Evolutionary conservation across 169 alveolate species (phyloP).

Genomic region (Amoebophrya sp.): DNA sequence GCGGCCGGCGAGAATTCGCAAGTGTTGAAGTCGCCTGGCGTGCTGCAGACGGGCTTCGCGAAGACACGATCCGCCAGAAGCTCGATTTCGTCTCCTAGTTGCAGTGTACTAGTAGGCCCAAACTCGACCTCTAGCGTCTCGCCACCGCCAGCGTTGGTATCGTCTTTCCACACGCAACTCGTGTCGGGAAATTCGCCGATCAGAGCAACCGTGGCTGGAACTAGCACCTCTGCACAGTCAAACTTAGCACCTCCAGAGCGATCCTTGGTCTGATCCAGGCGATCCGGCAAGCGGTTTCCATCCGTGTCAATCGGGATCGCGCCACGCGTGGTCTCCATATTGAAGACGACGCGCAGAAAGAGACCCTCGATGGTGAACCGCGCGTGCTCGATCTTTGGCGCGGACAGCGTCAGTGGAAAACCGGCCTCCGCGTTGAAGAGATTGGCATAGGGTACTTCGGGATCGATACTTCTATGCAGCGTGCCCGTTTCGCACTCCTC

Average conservation of each 20-base stretch:
- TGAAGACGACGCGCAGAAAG: not conserved
- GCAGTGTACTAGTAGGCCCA: not conserved
- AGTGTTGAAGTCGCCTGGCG: not conserved
- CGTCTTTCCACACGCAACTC: slow-evolving; percentile 19
- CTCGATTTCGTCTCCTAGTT: slow-evolving; percentile 1
- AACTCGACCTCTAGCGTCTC: slow-evolving; percentile 1
- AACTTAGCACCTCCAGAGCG: not conserved
- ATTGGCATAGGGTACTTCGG: slow-evolving; percentile 1
- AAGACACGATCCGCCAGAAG: not conserved
- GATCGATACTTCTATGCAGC: not conserved
- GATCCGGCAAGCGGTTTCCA: not conserved
- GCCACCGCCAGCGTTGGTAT: not conserved
- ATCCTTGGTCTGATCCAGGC: slow-evolving; percentile 12
- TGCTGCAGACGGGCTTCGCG: not conserved
- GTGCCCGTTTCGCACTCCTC: not conserved
- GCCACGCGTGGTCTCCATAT: slow-evolving; percentile 24
- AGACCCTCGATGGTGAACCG: slow-evolving; percentile 25
- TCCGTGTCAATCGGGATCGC: slow-evolving; percentile 4
- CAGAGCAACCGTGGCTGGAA: not conserved
- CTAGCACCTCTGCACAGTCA: slow-evolving; percentile 16
- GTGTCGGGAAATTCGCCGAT: not conserved
- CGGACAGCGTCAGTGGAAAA: not conserved
- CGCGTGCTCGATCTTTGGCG: slow-evolving; percentile 26
- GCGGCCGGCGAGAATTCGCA: slow-evolving; percentile 21
- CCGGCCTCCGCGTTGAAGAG: slow-evolving; percentile 29